These are phyloP conservation scores for Rhodotorula sp. DNA, from an alignment of 1,284 basidiomycete species.

Conservation along the genomic window DNA sequence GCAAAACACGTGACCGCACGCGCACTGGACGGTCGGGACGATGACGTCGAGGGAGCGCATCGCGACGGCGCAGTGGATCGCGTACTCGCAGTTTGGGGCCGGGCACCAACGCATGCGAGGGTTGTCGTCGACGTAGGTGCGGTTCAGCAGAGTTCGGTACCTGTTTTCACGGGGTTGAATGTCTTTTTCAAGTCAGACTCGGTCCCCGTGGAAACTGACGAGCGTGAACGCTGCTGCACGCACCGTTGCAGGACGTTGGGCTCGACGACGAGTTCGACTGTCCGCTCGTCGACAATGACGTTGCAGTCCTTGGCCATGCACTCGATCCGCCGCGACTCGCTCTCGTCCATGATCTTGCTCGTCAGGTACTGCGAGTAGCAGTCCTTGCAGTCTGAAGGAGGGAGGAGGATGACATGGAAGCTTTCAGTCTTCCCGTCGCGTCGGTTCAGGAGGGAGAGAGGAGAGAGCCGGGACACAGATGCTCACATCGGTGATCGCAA, in stretches of 20 bases:
- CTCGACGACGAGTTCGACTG: constrained; percentile 54
- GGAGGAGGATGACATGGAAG: background rate
- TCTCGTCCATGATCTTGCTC: constrained; percentile 85
- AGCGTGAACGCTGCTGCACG: constrained; percentile 4
- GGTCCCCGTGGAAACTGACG: background rate
- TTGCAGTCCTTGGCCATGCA: constrained; percentile 93
- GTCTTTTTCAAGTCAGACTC: too few species aligned
- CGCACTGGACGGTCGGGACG: constrained; percentile 86
- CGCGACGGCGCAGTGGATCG: constrained; percentile 79
- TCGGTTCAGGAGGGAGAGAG: background rate
- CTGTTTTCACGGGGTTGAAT: constrained; percentile 51
- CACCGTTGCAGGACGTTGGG: constrained; percentile 45
- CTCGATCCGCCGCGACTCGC: constrained; percentile 73
- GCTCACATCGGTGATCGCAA: constrained; percentile 67
- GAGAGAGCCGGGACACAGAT: background rate
- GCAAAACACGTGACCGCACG: constrained; percentile 71
- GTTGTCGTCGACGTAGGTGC: constrained; percentile 86
- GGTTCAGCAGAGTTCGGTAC: constrained; percentile 81
- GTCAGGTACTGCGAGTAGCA: constrained; percentile 85
- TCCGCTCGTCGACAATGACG: constrained; percentile 62
- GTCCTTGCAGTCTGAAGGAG: constrained; percentile 62
- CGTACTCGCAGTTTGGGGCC: constrained; percentile 63
- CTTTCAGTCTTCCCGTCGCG: background rate
- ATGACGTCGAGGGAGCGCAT: constrained; percentile 61
- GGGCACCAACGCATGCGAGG: constrained; percentile 88